Conservation (phyloP, 2,329 filamentous ascomycete species). For the Fusarium sp. region DNA sequence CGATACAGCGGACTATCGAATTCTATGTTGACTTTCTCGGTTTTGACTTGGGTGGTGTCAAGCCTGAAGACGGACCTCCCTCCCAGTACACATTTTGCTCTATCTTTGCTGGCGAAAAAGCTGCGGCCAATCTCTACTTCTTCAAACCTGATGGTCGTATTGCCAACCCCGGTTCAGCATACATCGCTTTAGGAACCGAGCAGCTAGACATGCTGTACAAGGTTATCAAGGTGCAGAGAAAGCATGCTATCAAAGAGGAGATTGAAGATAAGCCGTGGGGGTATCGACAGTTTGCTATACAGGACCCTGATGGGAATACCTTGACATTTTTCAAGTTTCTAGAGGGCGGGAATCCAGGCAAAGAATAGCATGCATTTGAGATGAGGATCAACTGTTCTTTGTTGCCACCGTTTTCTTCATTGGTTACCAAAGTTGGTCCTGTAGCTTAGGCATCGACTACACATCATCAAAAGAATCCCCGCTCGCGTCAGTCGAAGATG, state of each 20-base stretch:
- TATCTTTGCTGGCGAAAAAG: slow-evolving; percentile 26
- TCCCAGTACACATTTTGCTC: slow-evolving; percentile 35
- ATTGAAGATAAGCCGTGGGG: slow-evolving; percentile 35
- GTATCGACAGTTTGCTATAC: slow-evolving; percentile 36
- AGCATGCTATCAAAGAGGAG: slow-evolving; percentile 15
- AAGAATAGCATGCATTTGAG: slow-evolving; percentile 9
- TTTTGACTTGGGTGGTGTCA: slow-evolving; percentile 25
- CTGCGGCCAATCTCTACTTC: slow-evolving; percentile 39
- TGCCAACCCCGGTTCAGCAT: slow-evolving; percentile 25
- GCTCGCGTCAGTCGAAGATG: slow-evolving; percentile 19
- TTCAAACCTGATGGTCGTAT: slow-evolving; percentile 23
- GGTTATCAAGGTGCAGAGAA: slow-evolving; percentile 17
- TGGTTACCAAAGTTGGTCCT: not conserved
- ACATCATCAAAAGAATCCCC: slow-evolving; percentile 21
- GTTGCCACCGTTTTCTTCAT: not conserved
- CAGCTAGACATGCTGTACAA: slow-evolving; percentile 31
- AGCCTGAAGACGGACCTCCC: slow-evolving; percentile 18
- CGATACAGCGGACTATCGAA: slow-evolving; percentile 23
- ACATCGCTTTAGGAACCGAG: slow-evolving; percentile 27
- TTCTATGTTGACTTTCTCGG: slow-evolving; percentile 31
- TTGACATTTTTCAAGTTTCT: slow-evolving; percentile 40
- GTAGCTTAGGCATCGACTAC: slow-evolving; percentile 16
- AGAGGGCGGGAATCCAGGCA: slow-evolving; percentile 31
- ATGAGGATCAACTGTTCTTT: not conserved
- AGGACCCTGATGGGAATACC: slow-evolving; percentile 29